phyloP scores from a whole-genome alignment of 768 basidiomycete species.

The Mycena polygramma region DNA sequence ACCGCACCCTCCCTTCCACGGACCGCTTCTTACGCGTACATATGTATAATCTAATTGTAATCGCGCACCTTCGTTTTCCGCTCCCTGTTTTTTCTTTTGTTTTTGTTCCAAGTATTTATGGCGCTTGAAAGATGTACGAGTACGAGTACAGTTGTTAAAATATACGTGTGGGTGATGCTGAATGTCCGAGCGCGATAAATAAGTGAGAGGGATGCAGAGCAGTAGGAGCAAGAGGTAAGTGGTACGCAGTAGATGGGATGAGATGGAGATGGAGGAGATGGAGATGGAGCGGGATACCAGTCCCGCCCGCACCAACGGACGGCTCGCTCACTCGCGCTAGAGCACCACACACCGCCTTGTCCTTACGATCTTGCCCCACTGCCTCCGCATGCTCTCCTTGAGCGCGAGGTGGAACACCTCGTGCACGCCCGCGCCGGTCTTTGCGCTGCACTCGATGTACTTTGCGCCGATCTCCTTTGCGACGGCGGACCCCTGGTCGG shows the following conservation, averaged over 20 bases:
- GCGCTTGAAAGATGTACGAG: not conserved
- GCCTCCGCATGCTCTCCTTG: conserved; percentile 87
- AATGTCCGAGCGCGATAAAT: conserved; percentile 12
- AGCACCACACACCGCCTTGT: conserved; percentile 80
- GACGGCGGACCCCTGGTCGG: conserved; percentile 86
- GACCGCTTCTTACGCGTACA: too few species aligned
- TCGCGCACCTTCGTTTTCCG: too few species aligned
- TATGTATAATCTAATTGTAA: too few species aligned
- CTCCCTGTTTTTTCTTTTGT: too few species aligned
- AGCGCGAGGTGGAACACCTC: conserved; percentile 94
- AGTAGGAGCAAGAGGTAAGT: conserved; percentile 9
- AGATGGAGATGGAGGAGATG: not conserved
- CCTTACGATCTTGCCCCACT: conserved; percentile 80
- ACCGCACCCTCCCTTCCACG: too few species aligned
- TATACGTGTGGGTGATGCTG: not conserved
- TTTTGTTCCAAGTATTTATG: too few species aligned
- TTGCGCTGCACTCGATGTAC: conserved; percentile 95
- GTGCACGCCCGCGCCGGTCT: conserved; percentile 89
- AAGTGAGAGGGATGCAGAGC: conserved; percentile 8
- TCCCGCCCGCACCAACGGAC: too few species aligned
- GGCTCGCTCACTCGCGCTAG: conserved; percentile 38
- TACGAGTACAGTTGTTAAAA: conserved; percentile 9
- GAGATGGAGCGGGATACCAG: too few species aligned
- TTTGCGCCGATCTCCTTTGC: conserved; percentile 94
- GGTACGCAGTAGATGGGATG: not conserved